A percentile compares a stretch with the other conserved stretches of the same genome.
phyloP scores from a whole-genome alignment of 768 basidiomycete species.

The Crucibulum laeve region DNA sequence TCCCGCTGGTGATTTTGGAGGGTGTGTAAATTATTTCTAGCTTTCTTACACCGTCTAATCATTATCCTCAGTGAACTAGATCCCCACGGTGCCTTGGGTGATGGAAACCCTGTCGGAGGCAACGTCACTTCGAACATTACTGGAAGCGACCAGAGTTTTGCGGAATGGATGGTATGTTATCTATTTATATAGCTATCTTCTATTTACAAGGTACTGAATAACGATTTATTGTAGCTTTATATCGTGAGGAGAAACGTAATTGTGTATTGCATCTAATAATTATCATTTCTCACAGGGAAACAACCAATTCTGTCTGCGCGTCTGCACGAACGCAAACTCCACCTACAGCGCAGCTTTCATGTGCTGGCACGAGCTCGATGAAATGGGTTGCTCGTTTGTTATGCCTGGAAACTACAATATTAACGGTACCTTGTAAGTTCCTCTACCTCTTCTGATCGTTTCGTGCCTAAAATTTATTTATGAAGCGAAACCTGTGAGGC shows the following conservation, averaged over 20 bases:
- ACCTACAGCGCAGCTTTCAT: constrained; percentile 36
- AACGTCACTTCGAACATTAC: constrained; percentile 40
- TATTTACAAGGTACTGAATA: too few species aligned
- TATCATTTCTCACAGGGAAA: constrained; percentile 18
- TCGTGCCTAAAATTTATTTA: background rate
- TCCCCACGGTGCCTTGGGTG: constrained; percentile 35
- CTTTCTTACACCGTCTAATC: background rate
- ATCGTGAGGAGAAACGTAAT: constrained; percentile 13
- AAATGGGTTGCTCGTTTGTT: constrained; percentile 40
- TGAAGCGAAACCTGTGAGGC: constrained; percentile 37
- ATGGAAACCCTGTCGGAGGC: constrained; percentile 40
- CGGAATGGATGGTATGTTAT: constrained; percentile 41
- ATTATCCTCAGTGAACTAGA: constrained; percentile 31
- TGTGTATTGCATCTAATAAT: background rate
- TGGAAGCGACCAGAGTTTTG: constrained; percentile 29
- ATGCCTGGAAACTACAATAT: constrained; percentile 43
- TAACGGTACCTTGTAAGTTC: constrained; percentile 35
- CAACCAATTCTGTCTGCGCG: constrained; percentile 35
- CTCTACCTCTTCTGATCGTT: background rate
- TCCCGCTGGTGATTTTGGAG: constrained; percentile 33
- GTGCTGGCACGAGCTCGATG: constrained; percentile 44
- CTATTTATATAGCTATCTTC: too few species aligned
- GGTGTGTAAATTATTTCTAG: constrained; percentile 16
- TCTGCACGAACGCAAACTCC: constrained; percentile 38
- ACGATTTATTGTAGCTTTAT: constrained; percentile 22